Percentiles rank a stretch among this genome's conserved stretches.
Evolutionary conservation across 176 grass and related monocot genomes (phyloP).

Genomic region (Oryza officinalis): DNA sequence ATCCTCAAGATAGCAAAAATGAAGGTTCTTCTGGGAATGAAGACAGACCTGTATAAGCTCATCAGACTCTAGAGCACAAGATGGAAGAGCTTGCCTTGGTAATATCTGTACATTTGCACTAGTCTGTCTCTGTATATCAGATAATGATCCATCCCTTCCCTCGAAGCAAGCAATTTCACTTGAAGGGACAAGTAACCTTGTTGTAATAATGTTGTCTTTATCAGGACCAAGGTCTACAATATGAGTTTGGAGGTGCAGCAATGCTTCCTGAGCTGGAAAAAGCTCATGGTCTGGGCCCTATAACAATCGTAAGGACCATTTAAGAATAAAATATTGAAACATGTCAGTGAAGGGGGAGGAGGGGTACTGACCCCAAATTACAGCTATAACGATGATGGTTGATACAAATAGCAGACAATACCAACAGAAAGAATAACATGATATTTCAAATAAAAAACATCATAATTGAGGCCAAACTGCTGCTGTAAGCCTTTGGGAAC

Average conservation of each 20-base stretch:
- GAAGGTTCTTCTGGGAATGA: constrained; percentile 12
- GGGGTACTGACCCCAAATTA: constrained; percentile 12
- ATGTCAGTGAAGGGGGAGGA: background rate
- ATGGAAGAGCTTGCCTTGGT: constrained; percentile 84
- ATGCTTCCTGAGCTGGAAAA: constrained; percentile 94
- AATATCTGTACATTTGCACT: constrained; percentile 93
- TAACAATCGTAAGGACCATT: constrained; percentile 19
- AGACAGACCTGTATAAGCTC: constrained; percentile 88
- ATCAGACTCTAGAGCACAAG: constrained; percentile 83
- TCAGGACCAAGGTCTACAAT: constrained; percentile 98
- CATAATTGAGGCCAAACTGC: constrained; percentile 5
- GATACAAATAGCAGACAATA: constrained; percentile 14
- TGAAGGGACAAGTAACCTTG: constrained; percentile 82
- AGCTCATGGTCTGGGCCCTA: constrained; percentile 90
- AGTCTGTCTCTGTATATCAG: constrained; percentile 83
- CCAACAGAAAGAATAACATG: background rate
- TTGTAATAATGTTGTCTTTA: constrained; percentile 93
- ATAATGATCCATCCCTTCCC: constrained; percentile 73
- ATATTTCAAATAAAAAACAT: constrained; percentile 6
- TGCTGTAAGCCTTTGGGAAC: background rate
- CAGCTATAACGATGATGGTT: background rate
- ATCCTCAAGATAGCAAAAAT: constrained; percentile 24
- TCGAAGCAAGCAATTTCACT: constrained; percentile 91
- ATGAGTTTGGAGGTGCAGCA: constrained; percentile 89
- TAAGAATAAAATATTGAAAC: constrained; percentile 28